Percentiles rank a stretch among this genome's conserved stretches.
phyloP scores from a whole-genome alignment of 148 eudicot genomes.

The Tetragonia tetragonoides region DNA sequence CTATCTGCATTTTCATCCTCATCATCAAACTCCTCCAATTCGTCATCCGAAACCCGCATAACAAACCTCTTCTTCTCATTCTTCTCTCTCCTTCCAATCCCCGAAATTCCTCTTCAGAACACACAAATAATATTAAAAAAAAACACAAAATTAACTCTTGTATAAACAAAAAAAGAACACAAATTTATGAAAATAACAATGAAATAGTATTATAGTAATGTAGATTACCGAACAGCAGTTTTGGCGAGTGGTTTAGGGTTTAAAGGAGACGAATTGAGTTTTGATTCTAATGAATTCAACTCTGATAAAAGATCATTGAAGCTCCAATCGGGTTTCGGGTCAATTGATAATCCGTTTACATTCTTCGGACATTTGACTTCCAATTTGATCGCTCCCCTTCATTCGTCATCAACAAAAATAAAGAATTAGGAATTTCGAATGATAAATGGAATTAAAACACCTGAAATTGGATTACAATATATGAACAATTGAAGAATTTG shows the following conservation, averaged over 20 bases:
- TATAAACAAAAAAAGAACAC: neutral
- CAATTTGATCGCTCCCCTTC: conserved; percentile 52
- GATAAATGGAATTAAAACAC: neutral
- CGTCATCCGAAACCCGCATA: conserved; percentile 54
- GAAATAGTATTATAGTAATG: neutral
- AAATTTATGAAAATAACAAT: neutral
- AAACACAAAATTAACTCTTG: neutral
- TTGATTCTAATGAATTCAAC: conserved; percentile 52
- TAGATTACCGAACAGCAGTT: conserved; percentile 35
- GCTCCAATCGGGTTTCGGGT: conserved; percentile 87
- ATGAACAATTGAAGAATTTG: neutral
- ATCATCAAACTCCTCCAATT: conserved; percentile 35
- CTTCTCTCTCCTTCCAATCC: conserved; percentile 25
- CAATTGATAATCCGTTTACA: conserved; percentile 50
- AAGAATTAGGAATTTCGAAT: neutral
- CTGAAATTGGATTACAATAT: neutral
- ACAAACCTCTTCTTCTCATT: conserved; percentile 43
- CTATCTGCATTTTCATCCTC: conserved; percentile 41
- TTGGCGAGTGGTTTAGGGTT: conserved; percentile 44
- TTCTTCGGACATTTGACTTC: conserved; percentile 37
- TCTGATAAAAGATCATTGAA: conserved; percentile 57
- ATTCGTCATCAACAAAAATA: neutral
- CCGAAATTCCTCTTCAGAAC: conserved; percentile 33
- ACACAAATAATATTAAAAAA: neutral
- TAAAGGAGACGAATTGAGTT: conserved; percentile 33